Evolutionary conservation across 352 stramenopile genomes (phyloP).

Genomic region (Phytophthora colocasiae): DNA sequence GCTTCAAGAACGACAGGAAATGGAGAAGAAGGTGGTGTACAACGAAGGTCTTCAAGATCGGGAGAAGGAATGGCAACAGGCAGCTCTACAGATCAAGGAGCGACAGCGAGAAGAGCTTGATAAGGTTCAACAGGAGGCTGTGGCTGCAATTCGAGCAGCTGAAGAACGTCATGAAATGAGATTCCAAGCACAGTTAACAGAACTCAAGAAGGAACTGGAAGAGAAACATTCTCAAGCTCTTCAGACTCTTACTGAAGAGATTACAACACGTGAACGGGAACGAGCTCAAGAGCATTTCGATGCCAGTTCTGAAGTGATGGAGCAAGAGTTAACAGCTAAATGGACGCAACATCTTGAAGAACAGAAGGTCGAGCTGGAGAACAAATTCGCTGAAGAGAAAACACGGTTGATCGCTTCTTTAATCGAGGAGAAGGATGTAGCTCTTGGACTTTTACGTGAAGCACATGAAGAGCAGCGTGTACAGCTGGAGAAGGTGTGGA

Average conservation of each 20-base stretch:
- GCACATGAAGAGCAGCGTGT: constrained; percentile 17
- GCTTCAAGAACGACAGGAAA: constrained; percentile 64
- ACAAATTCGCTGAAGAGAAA: constrained; percentile 24
- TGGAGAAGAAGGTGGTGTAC: constrained; percentile 70
- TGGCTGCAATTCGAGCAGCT: constrained; percentile 66
- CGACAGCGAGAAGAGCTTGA: constrained; percentile 77
- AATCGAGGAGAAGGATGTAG: constrained; percentile 17
- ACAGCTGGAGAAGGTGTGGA: constrained; percentile 39
- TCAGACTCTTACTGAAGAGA: constrained; percentile 25
- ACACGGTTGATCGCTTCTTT: background rate
- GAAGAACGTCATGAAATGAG: constrained; percentile 70
- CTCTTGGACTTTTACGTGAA: constrained; percentile 23
- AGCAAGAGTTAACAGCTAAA: constrained; percentile 30
- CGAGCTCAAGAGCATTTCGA: constrained; percentile 30
- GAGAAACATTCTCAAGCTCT: constrained; percentile 33
- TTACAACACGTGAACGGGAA: constrained; percentile 36
- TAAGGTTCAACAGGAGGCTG: constrained; percentile 62
- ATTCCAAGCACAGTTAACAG: constrained; percentile 45
- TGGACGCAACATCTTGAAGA: constrained; percentile 25
- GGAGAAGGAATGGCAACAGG: constrained; percentile 80
- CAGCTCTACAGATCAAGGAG: constrained; percentile 73
- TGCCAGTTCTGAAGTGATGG: constrained; percentile 22
- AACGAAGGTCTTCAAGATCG: constrained; percentile 70
- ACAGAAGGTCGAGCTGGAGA: constrained; percentile 15
- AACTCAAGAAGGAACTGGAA: constrained; percentile 47